A percentile compares a stretch with the other conserved stretches of the same genome.
These are phyloP conservation scores for Fusarium marasasianum DNA, from an alignment of 2,329 filamentous ascomycete genomes.

Conservation along the genomic window DNA sequence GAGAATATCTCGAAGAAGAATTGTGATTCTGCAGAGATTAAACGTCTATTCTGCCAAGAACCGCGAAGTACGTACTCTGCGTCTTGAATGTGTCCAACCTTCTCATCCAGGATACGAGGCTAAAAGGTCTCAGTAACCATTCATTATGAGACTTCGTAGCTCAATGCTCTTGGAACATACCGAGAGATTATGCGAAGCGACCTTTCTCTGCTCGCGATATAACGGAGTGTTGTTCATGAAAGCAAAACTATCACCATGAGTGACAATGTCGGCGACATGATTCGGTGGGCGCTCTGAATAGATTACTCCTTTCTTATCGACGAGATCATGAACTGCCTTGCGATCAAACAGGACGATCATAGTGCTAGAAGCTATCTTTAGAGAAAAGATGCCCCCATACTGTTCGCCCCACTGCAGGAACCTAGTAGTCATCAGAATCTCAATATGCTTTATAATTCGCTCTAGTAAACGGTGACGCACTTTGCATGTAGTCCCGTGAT, in stretches of 20 bases:
- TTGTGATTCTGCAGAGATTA: background rate
- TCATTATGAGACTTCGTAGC: fast-evolving
- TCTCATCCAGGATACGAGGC: background rate
- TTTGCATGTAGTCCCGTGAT: background rate
- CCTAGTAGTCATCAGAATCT: background rate
- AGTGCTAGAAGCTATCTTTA: background rate
- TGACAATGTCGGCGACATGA: background rate
- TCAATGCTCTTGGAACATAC: background rate
- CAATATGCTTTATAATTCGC: fast-evolving
- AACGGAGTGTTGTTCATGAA: background rate
- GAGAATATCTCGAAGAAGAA: background rate
- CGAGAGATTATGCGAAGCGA: background rate
- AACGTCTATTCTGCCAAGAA: background rate
- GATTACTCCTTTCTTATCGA: background rate
- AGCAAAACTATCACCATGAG: background rate
- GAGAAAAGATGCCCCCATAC: background rate
- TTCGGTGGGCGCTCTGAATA: background rate
- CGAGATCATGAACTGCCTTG: background rate
- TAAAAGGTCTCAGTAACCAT: fast-evolving
- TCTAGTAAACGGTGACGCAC: background rate
- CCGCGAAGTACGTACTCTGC: background rate
- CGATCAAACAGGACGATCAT: background rate
- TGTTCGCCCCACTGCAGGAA: background rate
- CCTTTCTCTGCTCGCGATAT: background rate
- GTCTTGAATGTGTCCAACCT: background rate